phyloP scores from a whole-genome alignment of 352 stramenopile genomes.

The Globisporangium polare region DNA sequence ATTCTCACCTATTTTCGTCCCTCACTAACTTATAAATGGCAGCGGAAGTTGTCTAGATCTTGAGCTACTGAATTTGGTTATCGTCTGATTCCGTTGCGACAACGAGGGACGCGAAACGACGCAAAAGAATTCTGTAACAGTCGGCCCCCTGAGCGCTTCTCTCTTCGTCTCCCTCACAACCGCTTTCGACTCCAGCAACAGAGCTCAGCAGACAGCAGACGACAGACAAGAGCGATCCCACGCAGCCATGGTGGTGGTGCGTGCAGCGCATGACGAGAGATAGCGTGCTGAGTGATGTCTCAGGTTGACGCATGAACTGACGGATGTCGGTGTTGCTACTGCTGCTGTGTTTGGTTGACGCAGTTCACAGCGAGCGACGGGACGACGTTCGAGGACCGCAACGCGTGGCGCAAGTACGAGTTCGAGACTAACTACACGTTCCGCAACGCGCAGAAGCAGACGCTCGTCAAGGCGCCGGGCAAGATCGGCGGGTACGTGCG shows the following conservation, averaged over 20 bases:
- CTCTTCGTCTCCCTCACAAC: background rate
- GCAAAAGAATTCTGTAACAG: background rate
- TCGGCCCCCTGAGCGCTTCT: background rate
- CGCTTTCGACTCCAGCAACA: background rate
- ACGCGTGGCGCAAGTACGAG: slow-evolving; percentile 85
- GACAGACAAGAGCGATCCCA: background rate
- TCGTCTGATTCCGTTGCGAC: too few species aligned
- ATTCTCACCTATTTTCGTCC: too few species aligned
- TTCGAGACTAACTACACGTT: slow-evolving; percentile 93
- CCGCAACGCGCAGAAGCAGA: slow-evolving; percentile 77
- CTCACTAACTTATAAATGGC: too few species aligned
- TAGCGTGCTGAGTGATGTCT: too few species aligned
- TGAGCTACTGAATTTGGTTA: too few species aligned
- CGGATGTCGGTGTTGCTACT: slow-evolving; percentile 1
- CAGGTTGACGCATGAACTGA: too few species aligned
- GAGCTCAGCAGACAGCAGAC: background rate
- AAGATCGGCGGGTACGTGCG: slow-evolving; percentile 59
- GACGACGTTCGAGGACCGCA: slow-evolving; percentile 80
- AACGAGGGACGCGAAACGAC: background rate
- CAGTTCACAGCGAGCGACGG: slow-evolving; percentile 86
- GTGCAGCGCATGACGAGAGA: background rate
- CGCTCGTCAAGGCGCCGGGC: slow-evolving; percentile 72
- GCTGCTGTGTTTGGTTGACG: slow-evolving; percentile 5
- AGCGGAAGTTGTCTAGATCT: too few species aligned
- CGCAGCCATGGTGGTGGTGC: background rate